phyloP scores from a whole-genome alignment of 2,329 filamentous ascomycete genomes.

The Venturia effusa region DNA sequence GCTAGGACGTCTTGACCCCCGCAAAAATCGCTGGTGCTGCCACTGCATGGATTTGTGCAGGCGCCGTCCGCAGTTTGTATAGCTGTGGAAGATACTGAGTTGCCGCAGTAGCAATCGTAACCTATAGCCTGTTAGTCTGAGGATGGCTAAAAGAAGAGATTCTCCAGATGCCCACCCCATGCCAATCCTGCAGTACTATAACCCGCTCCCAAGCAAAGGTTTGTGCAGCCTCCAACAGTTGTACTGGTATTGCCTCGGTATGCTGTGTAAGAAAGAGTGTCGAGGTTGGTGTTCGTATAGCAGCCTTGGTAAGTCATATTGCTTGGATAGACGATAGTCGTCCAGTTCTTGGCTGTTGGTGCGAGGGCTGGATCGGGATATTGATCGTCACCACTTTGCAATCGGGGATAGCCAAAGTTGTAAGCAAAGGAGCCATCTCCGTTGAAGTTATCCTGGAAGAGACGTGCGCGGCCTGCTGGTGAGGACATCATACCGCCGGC shows the following conservation, averaged over 20 bases:
- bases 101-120: constrained; percentile 25
- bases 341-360: constrained; percentile 12
- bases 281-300: constrained; percentile 21
- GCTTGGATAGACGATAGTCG: constrained; percentile 18
- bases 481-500: constrained; percentile 25
- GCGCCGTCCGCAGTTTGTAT: constrained; percentile 21
- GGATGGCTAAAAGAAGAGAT: not conserved
- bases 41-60: constrained; percentile 21
- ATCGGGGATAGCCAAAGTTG: constrained; percentile 27
- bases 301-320: constrained; percentile 29
- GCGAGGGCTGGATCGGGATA: constrained; percentile 21
- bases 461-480: constrained; percentile 23
- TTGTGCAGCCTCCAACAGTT: constrained; percentile 20
- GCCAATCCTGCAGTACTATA: constrained; percentile 26
- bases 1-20: constrained; percentile 15
- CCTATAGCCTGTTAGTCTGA: constrained; percentile 9
- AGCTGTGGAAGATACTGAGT: constrained; percentile 16
- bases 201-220: constrained; percentile 19
- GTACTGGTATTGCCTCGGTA: constrained; percentile 22
- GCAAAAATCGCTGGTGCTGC: constrained; percentile 22
- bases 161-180: constrained; percentile 8
- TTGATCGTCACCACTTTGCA: constrained; percentile 22
- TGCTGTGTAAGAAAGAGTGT: constrained; percentile 17
- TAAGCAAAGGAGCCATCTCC: constrained; percentile 22
- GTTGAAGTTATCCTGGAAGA: constrained; percentile 29